Conservation (phyloP, 257 asterid species). For the Scutellaria minor region DNA sequence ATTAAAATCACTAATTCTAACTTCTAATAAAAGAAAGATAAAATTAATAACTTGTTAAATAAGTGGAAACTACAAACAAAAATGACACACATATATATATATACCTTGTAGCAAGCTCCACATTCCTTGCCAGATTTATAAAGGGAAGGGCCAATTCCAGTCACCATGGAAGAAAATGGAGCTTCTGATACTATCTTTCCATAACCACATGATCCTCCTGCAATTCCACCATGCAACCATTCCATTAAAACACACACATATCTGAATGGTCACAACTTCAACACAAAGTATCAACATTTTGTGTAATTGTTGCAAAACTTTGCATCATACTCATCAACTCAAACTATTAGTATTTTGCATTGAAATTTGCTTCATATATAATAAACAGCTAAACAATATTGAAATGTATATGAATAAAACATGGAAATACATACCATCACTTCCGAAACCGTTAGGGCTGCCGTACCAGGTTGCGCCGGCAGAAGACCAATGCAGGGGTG, state of each 20-base stretch:
- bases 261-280: too few relatives aligned
- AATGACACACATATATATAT: background rate
- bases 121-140: slow-evolving; percentile 74
- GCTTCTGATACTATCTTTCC: slow-evolving; percentile 60
- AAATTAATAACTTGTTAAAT: too few relatives aligned
- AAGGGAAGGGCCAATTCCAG: slow-evolving; percentile 70
- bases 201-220: slow-evolving; percentile 83
- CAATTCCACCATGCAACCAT: background rate
- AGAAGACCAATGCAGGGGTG: slow-evolving; percentile 44
- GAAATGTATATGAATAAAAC: background rate
- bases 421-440: slow-evolving; percentile 52
- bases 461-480: slow-evolving; percentile 87
- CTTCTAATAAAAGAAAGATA: too few relatives aligned
- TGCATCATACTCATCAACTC: too few relatives aligned
- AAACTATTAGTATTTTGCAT: background rate
- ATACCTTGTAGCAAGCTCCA: slow-evolving; percentile 75
- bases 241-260: background rate
- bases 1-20: too few relatives aligned
- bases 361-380: too few relatives aligned
- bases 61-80: too few relatives aligned
- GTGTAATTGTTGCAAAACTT: too few relatives aligned
- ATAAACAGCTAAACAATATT: too few relatives aligned
- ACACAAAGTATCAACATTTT: too few relatives aligned
- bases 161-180: slow-evolving; percentile 69
- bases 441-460: slow-evolving; percentile 72